Evolutionary conservation across 1,139 yeast genomes (phyloP).

Genomic region (Diutina scorzettiae): DNA sequence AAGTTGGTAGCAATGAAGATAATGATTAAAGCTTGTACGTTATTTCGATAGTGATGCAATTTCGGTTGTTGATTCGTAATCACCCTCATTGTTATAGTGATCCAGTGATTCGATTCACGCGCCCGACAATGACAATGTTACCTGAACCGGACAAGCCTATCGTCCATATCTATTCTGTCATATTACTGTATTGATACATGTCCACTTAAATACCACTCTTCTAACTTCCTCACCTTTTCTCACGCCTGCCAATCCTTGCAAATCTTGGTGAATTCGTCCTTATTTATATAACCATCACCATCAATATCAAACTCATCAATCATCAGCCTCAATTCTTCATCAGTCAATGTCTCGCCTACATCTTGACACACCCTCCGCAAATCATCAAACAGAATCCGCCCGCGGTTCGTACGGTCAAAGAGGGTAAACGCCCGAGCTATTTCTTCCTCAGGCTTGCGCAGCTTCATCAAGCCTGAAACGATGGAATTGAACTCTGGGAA

Average conservation of each 20-base stretch:
- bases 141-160: too few relatives aligned
- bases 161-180: too few relatives aligned
- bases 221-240: neutral
- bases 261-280: constrained; percentile 85
- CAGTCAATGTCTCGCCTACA: constrained; percentile 82
- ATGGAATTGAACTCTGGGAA: constrained; percentile 74
- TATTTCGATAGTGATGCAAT: too few relatives aligned
- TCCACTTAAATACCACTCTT: neutral
- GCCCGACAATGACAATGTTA: too few relatives aligned
- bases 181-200: too few relatives aligned
- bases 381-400: constrained; percentile 73
- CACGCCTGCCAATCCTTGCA: constrained; percentile 43
- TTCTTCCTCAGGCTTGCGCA: constrained; percentile 89
- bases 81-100: too few relatives aligned
- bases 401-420: constrained; percentile 83
- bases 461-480: constrained; percentile 65
- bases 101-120: too few relatives aligned
- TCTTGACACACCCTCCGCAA: constrained; percentile 86
- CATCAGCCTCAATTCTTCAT: constrained; percentile 92
- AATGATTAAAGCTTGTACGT: too few relatives aligned
- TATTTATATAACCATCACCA: constrained; percentile 91
- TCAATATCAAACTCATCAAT: constrained; percentile 95
- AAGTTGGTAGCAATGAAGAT: too few relatives aligned
- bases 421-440: constrained; percentile 80
- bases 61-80: too few relatives aligned